Evolutionary conservation across 768 basidiomycete species (phyloP), one percentile per base, ranked within the genome.

Genomic region (Podaxis sp.): DNA sequence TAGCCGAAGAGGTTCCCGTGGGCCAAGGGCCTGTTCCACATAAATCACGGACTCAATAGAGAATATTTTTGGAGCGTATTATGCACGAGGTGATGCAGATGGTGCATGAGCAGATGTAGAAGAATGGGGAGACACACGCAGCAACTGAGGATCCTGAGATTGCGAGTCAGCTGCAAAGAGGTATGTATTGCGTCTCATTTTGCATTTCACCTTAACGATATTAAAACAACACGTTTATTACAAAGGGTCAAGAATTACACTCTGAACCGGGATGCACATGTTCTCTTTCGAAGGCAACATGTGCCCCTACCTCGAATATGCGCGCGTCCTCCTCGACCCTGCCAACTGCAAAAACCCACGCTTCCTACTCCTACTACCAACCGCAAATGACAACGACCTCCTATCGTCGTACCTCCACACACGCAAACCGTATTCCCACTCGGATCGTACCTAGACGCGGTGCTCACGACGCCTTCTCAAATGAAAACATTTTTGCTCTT

Each of bases 211-310:
- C 65, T 59, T 46, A 17, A 4, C 24, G 0, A 37, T 30, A 24
- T 24, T 24, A 5, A 20, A 15, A 30, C 28, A 30, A 30, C 28
- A 49, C 46, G 10, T 38, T 6, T 38, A 7, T 6, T 38, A 7
- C 22, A 2, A 49, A 96, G 95, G 64, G 90, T 96, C 72, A 96
- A 95, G 77, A 95, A 96, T 78, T 99, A 99, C 78, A 89, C 84
- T 1, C 99, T 97, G 77, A 91, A 95, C 75, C 92, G 91, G 89
- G 86, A 90, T 60, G 28, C 86, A 93, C 46, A 95, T 96, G 92
- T 83, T 89, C 51, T 94, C 93, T 33, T 96, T 96, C 73, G 93
- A 96, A 74, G 95, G 95, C 44, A 95, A 97, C 75, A 95, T 93
- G 0, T 93, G 93, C 1, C 92, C 94, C 0, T 97, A 96, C 77